Base-by-base conservation (phyloP, 2,329 filamentous ascomycete species). In the Fulvia fulva region DNA sequence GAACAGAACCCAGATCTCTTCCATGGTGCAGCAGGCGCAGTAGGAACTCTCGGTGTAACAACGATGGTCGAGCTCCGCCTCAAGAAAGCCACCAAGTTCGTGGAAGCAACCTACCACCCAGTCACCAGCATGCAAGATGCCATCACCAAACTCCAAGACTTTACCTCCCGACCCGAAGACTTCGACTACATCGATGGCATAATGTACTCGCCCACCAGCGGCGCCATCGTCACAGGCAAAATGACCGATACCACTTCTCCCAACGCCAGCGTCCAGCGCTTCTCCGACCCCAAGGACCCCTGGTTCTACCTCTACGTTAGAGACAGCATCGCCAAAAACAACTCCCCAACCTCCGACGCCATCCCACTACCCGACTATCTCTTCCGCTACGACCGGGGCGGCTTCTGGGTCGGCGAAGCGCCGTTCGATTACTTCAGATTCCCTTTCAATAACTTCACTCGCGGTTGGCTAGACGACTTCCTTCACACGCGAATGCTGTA, bases 381-480 rank as follows among this genome's bases (percentile, higher is more conserved):
- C 58, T 89, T 89, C 73, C 82, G 87, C 16, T 89, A 87, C 73
- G 86, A 89, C 69, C 81, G 86, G 37, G 87, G 85, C 51, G 85
- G 81, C 2, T 89, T 89, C 74, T 89, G 86, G 87, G 82, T 83
- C 3, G 86, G 82, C 7, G 75, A 74, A 22, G 83, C 85, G 57
- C 83, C 84, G 1, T 88, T 86, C 72, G 71, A 75, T 22, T 89
- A 88, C 72, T 88, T 88, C 71, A 67, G 80, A 32, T 81, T 75
- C 47, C 86, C 86, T 0, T 88, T 88, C 73, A 89, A 87, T 74
- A 77, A 80, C 32, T 71, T 83, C 63, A 88, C 85, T 0, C 80
- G 86, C 22, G 81, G 77, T 67, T 69, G 82, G n/a, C 76, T 88
- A 2, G 82, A 89, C 66, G 77, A 79, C 23, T 83, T 87, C 59